phyloP scores from a whole-genome alignment of 805 yeast genomes.

The Brettanomyces bruxellensis region DNA sequence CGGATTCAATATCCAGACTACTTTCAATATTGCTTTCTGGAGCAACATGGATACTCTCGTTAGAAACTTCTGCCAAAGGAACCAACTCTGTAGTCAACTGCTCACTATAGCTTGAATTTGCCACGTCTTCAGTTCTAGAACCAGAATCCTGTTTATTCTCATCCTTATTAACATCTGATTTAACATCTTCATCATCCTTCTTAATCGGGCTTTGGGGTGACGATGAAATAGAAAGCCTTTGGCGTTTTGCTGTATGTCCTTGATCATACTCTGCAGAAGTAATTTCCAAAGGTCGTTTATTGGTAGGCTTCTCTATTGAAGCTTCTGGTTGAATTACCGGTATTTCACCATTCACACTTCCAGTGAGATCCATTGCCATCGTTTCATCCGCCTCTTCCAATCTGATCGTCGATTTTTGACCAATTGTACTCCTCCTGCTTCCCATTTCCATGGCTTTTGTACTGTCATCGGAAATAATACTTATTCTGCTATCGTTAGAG shows the following conservation, averaged over 20 bases:
- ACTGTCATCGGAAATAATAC: neutral
- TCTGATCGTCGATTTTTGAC: neutral
- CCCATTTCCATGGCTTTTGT: constrained; percentile 1
- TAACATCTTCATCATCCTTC: too few species aligned
- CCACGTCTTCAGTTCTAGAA: neutral
- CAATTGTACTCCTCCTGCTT: neutral
- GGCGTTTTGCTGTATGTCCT: neutral
- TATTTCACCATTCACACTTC: neutral
- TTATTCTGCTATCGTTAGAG: neutral
- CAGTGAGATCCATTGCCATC: constrained; percentile 3
- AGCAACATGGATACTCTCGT: constrained; percentile 7
- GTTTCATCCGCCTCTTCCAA: constrained; percentile 5
- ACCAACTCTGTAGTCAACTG: constrained; percentile 19
- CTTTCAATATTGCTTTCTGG: constrained; percentile 11
- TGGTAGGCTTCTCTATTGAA: neutral
- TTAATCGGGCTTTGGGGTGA: too few species aligned
- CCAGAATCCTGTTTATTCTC: neutral
- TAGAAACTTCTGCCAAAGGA: constrained; percentile 22
- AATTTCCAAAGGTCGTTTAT: neutral
- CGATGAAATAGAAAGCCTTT: neutral
- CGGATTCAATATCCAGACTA: constrained; percentile 12
- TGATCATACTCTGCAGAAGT: neutral
- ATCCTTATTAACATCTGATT: too few species aligned
- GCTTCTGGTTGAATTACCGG: neutral
- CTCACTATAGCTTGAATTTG: constrained; percentile 9